Conservation (phyloP, 495 filamentous ascomycete species). For the Pseudevernia furfuracea region DNA sequence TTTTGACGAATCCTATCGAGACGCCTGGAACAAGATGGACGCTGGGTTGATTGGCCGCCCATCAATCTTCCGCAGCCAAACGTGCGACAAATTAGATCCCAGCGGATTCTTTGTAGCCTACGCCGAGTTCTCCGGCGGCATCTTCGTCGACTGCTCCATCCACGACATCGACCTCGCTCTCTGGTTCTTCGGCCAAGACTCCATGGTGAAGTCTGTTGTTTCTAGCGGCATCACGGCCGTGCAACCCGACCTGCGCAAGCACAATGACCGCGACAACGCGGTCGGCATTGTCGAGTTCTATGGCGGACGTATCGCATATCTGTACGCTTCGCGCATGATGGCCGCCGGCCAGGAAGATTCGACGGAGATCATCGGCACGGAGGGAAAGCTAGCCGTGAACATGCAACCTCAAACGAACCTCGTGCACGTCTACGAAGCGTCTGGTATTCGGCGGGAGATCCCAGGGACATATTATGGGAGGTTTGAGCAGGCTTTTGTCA, state of each 20-base stretch:
- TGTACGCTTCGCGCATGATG: conserved; percentile 56
- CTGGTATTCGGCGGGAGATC: conserved; percentile 48
- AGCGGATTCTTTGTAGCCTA: conserved; percentile 51
- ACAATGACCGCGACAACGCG: conserved; percentile 56
- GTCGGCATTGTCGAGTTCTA: conserved; percentile 58
- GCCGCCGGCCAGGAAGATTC: conserved; percentile 55
- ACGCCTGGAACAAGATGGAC: conserved; percentile 41
- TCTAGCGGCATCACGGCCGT: conserved; percentile 53
- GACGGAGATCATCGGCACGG: conserved; percentile 57
- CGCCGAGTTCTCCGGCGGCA: conserved; percentile 50
- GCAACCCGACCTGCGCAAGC: conserved; percentile 50
- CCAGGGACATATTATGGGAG: conserved; percentile 52
- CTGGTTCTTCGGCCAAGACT: conserved; percentile 46
- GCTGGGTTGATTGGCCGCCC: conserved; percentile 44
- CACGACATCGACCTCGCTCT: conserved; percentile 53
- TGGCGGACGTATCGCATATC: conserved; percentile 52
- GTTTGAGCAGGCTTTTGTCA: conserved; percentile 56
- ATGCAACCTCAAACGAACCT: conserved; percentile 44
- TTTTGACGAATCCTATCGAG: conserved; percentile 50
- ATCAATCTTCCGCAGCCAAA: conserved; percentile 48
- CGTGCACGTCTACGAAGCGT: conserved; percentile 43
- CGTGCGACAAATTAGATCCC: conserved; percentile 51
- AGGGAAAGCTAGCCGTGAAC: conserved; percentile 53
- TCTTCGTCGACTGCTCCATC: conserved; percentile 53
- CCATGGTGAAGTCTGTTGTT: conserved; percentile 41